Evolutionary conservation across 306 rosid species (phyloP).

Genomic region (Dalbergia cochinchinensis): DNA sequence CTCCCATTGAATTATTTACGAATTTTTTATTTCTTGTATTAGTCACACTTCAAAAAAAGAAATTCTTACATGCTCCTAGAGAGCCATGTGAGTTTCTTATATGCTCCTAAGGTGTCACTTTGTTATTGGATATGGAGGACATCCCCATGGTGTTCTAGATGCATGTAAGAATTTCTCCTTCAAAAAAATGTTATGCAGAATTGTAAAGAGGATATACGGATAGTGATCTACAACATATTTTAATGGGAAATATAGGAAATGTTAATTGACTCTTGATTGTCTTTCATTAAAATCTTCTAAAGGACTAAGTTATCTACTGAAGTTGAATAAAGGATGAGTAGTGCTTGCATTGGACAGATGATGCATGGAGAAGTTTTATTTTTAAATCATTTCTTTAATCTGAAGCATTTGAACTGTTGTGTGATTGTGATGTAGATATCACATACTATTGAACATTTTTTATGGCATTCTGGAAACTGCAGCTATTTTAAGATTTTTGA

Average conservation of each 20-base stretch:
- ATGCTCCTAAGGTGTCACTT: no score
- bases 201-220: slow-evolving; percentile 1
- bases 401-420: slow-evolving; percentile 23
- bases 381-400: not conserved
- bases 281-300: slow-evolving; percentile 1
- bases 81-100: no score
- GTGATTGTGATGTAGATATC: not conserved
- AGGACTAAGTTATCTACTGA: slow-evolving; percentile 3
- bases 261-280: not conserved
- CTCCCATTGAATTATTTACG: slow-evolving; percentile 21
- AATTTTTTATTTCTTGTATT: slow-evolving; percentile 33
- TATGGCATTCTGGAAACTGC: slow-evolving; percentile 9
- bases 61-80: no score
- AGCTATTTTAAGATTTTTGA: not conserved
- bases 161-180: not conserved
- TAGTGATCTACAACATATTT: slow-evolving; percentile 8
- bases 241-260: slow-evolving; percentile 15
- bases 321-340: slow-evolving; percentile 3
- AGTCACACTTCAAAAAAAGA: not conserved
- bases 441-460: slow-evolving; percentile 17
- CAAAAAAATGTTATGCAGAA: slow-evolving; percentile 3
- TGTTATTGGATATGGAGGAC: no score
- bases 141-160: no score
- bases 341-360: not conserved
- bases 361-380: slow-evolving; percentile 10